Base-by-base conservation (phyloP, 2,329 filamentous ascomycete species). In the Aspergillus quadricinctus region DNA sequence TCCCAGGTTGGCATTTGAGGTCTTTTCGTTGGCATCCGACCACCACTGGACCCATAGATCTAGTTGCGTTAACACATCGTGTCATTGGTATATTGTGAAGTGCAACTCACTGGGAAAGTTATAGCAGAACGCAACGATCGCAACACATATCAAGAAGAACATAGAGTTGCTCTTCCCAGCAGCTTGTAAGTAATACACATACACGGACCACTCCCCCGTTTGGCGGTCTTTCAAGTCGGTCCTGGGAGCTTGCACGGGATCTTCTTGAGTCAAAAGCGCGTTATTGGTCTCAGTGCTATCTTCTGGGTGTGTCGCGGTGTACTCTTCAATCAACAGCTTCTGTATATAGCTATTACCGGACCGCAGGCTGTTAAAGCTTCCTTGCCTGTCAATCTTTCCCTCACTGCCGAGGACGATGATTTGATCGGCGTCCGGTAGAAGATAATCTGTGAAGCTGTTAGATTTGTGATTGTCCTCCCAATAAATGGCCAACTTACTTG, bases 31-130 rank as follows among this genome's bases (percentile, higher is more conserved):
- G 43, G 72, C 75, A 51, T 77, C 72, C 0, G 78, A 73, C 80
- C 77, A 82, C 66, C 77, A 77, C 55, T 79, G 75, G 6, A 81
- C 70, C 79, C 79, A 81, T 3, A 81, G 40, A 4, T 57, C 61
- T 61, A 50, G 25, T 19, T 17, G 21, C 3, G 49, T 54, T 19
- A 8, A 6, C 3, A 10, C 9, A 28, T 11, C 7, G n/a, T 6
- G 37, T 40, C 3, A 11, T 19, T 21, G 6, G 6, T 37, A 11
- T n/a, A 53, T 37, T 1, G 11, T 2, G 29, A 35, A 6, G 31
- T 35, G 31, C 11, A 41, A 41, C 50, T 19, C 8, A 60, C 57
- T 55, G 4, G 58, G 48, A 14, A 58, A 56, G 41, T 45, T 53
- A 10, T 57, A 49, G 2, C 50, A 46, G 25, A 61, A 53, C 2